Evolutionary conservation across 176 grass and related monocot genomes (phyloP), one percentile per base, ranked within the genome.

Genomic region (Pontederia crassipes): DNA sequence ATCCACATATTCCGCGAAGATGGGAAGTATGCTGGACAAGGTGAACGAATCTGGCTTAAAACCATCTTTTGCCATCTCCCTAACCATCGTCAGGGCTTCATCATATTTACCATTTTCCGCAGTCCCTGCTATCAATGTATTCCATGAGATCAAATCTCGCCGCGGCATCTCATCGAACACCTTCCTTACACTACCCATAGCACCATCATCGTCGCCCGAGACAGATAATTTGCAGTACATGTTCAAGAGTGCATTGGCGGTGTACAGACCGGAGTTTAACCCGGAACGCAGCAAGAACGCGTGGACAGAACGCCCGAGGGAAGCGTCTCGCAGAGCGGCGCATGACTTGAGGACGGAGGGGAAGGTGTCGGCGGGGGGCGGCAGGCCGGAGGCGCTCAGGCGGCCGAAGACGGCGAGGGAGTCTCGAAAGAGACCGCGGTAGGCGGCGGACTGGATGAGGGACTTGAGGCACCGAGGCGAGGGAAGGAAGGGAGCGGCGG

Each of bases 301-400:
- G 46, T 89, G 86, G 69, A 89, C 71, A 45, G 81, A 77, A 4
- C 67, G 64, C 10, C 68, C 86, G 8, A 89, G 72, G 62, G 46
- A 50, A 28, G 58, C 29, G 40, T 78, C 72, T 46, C 72, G 59
- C 48, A 85, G 67, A 58, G 46, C 71, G 9, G 72, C 61, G 52
- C 72, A 89, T 58, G 67, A 89, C 72, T 89, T 89, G 81, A 89
- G 71, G 53, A 66, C 78, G 58, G 81, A 66, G 4, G 86, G 81
- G 55, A 82, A 78, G 64, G 76, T 70, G 59, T 67, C 78, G 46
- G 64, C 64, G 9, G 65, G 49, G 15, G 75, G 32, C 16, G 32
- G 29, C 17, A 63, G 8, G 72, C 75, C 49, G 49, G 64, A 16
- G 35, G 78, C 64, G 29, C 78, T 71, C 78, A 89, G 81, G 17